phyloP scores from a whole-genome alignment of 176 grass and related monocot genomes.

The Dendrocalamus sinicus region DNA sequence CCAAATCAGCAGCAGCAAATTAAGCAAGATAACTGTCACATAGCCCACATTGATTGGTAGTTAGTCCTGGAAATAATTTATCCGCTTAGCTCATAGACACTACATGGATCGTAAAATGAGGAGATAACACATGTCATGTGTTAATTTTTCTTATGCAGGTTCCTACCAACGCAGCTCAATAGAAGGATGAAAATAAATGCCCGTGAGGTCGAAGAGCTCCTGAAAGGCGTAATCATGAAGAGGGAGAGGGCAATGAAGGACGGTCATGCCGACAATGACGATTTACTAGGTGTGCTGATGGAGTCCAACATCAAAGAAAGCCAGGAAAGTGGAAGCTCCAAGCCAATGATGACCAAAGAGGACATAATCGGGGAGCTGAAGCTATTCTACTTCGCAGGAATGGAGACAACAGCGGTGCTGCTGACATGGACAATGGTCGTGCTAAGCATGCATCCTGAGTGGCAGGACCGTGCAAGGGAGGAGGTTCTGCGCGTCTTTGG shows the following conservation, averaged over 20 bases:
- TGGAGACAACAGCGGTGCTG: conserved; percentile 63
- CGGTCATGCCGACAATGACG: conserved; percentile 9
- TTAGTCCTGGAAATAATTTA: not conserved
- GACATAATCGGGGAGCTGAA: conserved; percentile 75
- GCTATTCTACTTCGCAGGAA: conserved; percentile 76
- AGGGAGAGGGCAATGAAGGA: conserved; percentile 48
- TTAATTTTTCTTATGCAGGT: conserved; percentile 32
- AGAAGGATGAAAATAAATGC: conserved; percentile 48
- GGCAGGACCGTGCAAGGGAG: conserved; percentile 61
- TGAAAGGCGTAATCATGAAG: conserved; percentile 53
- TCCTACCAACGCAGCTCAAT: conserved; percentile 57
- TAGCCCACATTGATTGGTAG: not conserved
- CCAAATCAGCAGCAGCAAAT: not conserved
- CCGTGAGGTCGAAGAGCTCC: conserved; percentile 34
- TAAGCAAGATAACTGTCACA: not conserved
- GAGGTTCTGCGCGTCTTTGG: conserved; percentile 57
- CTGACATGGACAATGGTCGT: conserved; percentile 68
- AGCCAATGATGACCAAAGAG: conserved; percentile 53
- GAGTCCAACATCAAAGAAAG: conserved; percentile 47
- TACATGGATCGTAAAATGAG: not conserved
- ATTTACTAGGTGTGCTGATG: conserved; percentile 66
- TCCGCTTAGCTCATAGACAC: not conserved
- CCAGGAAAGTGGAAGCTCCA: conserved; percentile 39
- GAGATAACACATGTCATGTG: no score
- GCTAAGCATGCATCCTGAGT: conserved; percentile 66